These are phyloP conservation scores for Bacidia rubella DNA, from an alignment of 495 filamentous ascomycete species.

Conservation along the genomic window DNA sequence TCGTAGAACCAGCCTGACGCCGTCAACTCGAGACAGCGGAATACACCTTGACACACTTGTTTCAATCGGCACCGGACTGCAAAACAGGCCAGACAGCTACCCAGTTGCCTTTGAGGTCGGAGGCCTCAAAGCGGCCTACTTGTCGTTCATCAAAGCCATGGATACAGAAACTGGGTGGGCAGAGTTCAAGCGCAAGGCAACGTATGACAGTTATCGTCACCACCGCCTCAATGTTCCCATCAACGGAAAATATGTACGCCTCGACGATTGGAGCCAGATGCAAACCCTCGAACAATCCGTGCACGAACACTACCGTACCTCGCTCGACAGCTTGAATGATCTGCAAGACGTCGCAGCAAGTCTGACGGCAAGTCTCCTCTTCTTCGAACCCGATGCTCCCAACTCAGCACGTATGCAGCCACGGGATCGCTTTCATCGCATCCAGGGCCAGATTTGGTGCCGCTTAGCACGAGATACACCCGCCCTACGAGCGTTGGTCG, in stretches of 20 bases:
- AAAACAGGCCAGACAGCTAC: constrained; percentile 1
- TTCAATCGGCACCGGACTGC: constrained; percentile 8
- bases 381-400: not conserved
- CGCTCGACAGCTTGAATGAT: not conserved
- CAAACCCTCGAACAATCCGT: not conserved
- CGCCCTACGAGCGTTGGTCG: not conserved
- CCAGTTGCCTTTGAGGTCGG: constrained; percentile 7
- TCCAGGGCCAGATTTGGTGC: not conserved
- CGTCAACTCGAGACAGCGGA: not conserved
- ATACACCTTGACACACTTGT: constrained; percentile 6
- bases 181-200: not conserved
- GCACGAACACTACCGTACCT: not conserved
- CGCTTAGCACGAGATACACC: not conserved
- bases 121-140: constrained; percentile 5
- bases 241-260: not conserved
- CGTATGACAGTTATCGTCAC: not conserved
- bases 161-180: constrained; percentile 7
- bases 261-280: not conserved
- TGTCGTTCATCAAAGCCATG: constrained; percentile 2
- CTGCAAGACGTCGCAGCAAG: not conserved
- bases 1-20: not conserved
- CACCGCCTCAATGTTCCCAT: not conserved
- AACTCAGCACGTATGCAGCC: not conserved
- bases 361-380: not conserved
- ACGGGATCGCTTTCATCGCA: not conserved